Percentiles rank a stretch among this genome's conserved stretches.
phyloP scores from a whole-genome alignment of 768 basidiomycete genomes.

The Trametes cingulata region DNA sequence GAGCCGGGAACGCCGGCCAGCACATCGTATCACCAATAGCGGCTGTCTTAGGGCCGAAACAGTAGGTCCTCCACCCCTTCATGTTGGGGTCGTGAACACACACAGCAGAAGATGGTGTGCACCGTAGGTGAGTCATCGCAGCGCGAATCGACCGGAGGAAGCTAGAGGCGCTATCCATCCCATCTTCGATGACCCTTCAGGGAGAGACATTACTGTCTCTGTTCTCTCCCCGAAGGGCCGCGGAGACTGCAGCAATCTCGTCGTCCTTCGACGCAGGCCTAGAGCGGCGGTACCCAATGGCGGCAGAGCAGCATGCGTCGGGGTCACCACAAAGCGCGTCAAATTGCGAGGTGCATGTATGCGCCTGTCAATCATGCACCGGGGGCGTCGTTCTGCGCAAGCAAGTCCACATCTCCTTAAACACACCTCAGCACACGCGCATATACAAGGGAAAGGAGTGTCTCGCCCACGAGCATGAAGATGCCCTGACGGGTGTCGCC shows the following conservation, averaged over 20 bases:
- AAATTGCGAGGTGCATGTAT: not conserved
- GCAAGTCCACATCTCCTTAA: too few relatives aligned
- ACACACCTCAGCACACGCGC: too few relatives aligned
- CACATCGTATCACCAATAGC: not conserved
- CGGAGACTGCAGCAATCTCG: too few relatives aligned
- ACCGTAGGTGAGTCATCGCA: not conserved
- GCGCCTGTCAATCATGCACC: too few relatives aligned
- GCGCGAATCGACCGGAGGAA: conserved; percentile 2
- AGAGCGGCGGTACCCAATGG: too few relatives aligned
- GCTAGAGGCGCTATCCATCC: not conserved
- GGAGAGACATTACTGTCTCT: not conserved
- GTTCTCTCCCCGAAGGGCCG: not conserved
- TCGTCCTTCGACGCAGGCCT: too few relatives aligned
- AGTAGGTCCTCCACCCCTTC: too few relatives aligned
- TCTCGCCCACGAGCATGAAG: too few relatives aligned
- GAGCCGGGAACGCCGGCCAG: not conserved
- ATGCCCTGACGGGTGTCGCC: too few relatives aligned
- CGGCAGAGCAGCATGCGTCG: too few relatives aligned
- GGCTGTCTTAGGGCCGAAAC: not conserved
- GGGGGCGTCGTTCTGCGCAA: too few relatives aligned
- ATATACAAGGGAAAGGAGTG: not conserved
- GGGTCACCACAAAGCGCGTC: not conserved
- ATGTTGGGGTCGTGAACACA: too few relatives aligned
- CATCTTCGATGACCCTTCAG: not conserved
- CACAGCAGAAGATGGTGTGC: not conserved